A percentile compares a stretch with the other conserved stretches of the same genome.
Evolutionary conservation across 345 rosid species (phyloP).

Genomic region (Melastoma malabathricum): DNA sequence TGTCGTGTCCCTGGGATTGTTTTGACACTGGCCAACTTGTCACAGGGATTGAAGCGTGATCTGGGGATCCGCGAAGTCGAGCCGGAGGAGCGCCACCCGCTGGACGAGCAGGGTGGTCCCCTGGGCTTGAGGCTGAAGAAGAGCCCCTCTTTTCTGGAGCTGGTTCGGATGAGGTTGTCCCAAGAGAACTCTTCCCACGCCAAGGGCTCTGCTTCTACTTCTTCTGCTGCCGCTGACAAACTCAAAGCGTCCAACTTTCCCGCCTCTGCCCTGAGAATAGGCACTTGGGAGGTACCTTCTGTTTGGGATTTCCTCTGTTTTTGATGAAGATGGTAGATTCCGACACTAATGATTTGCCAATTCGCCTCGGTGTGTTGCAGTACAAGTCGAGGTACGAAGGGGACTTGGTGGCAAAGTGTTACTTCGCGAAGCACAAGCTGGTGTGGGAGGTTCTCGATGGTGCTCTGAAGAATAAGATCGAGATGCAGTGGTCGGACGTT

Average conservation of each 20-base stretch:
- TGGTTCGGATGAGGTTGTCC: constrained; percentile 51
- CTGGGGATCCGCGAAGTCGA: too few relatives aligned
- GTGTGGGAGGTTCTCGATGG: constrained; percentile 47
- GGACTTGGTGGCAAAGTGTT: constrained; percentile 46
- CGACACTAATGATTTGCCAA: too few relatives aligned
- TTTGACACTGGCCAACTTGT: too few relatives aligned
- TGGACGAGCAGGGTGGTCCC: too few relatives aligned
- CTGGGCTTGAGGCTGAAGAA: constrained; percentile 52
- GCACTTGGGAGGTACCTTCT: constrained; percentile 60
- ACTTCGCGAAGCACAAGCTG: constrained; percentile 39
- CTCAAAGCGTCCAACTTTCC: constrained; percentile 64
- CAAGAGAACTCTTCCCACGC: too few relatives aligned
- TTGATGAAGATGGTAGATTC: too few relatives aligned
- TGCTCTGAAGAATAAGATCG: constrained; percentile 59
- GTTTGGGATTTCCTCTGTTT: too few relatives aligned
- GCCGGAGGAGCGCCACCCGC: too few relatives aligned
- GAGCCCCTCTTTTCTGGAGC: constrained; percentile 51
- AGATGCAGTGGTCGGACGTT: constrained; percentile 73
- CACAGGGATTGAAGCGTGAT: too few relatives aligned
- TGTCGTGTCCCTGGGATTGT: too few relatives aligned
- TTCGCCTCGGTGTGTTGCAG: constrained; percentile 9
- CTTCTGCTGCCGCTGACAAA: constrained; percentile 14
- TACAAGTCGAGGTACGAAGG: constrained; percentile 17
- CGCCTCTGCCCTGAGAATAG: constrained; percentile 44
- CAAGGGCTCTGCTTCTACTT: constrained; percentile 1